Conservation (phyloP, 352 stramenopile species). For the Phytophthora tentaculata region DNA sequence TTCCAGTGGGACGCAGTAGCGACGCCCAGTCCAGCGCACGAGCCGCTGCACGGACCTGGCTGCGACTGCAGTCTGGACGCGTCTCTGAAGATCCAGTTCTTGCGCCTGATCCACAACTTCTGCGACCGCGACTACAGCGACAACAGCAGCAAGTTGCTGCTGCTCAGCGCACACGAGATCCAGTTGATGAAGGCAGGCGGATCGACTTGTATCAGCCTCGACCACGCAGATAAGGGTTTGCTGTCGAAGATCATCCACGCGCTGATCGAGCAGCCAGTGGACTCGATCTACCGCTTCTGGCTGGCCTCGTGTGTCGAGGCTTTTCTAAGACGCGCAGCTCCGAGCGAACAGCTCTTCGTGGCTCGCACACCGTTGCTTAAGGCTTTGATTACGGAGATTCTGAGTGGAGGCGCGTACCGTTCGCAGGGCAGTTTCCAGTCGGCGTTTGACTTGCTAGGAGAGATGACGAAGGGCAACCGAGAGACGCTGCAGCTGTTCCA, state of each 20-base stretch:
- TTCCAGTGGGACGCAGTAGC: slow-evolving; percentile 85
- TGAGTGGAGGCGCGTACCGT: slow-evolving; percentile 80
- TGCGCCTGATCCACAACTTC: slow-evolving; percentile 96
- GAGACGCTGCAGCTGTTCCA: slow-evolving; percentile 92
- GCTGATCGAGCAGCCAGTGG: slow-evolving; percentile 90
- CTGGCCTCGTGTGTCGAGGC: slow-evolving; percentile 96
- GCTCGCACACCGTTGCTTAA: slow-evolving; percentile 88
- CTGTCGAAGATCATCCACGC: slow-evolving; percentile 92
- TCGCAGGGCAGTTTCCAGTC: slow-evolving; percentile 94
- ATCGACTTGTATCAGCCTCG: slow-evolving; percentile 60
- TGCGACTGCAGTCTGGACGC: slow-evolving; percentile 96
- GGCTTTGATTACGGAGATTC: slow-evolving; percentile 89
- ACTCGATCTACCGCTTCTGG: slow-evolving; percentile 97
- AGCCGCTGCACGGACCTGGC: slow-evolving; percentile 74
- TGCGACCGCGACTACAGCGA: slow-evolving; percentile 94
- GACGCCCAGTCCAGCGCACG: slow-evolving; percentile 46
- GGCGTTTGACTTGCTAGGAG: slow-evolving; percentile 95
- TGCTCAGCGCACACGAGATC: slow-evolving; percentile 76
- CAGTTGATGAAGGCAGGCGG: slow-evolving; percentile 56
- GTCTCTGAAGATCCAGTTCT: slow-evolving; percentile 95
- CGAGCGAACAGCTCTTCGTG: slow-evolving; percentile 92
- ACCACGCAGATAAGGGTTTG: slow-evolving; percentile 81
- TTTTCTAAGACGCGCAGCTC: slow-evolving; percentile 89
- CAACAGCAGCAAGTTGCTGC: slow-evolving; percentile 80
- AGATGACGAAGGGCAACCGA: slow-evolving; percentile 95